phyloP scores from a whole-genome alignment of 129 eudicot genomes.

The Flaveria brownii region DNA sequence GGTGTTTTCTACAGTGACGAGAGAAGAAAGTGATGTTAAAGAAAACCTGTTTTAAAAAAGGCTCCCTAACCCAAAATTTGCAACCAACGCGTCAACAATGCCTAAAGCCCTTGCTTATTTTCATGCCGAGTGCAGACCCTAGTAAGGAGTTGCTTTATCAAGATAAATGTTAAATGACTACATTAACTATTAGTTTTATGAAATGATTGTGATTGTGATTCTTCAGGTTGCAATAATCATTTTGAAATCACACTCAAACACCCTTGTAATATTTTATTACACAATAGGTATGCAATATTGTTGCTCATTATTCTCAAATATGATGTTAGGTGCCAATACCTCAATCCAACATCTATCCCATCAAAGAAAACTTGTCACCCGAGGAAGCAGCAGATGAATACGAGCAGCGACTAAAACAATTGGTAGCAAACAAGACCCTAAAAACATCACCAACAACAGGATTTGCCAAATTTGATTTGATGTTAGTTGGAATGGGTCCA shows the following conservation, averaged over 20 bases:
- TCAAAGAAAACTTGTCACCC: conserved; percentile 47
- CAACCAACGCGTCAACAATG: no score
- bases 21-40: no score
- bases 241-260: neutral
- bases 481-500: conserved; percentile 76
- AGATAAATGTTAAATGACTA: no score
- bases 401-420: conserved; percentile 45
- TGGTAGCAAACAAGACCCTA: conserved; percentile 36
- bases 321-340: conserved; percentile 58
- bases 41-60: no score
- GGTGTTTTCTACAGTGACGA: no score
- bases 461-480: conserved; percentile 60
- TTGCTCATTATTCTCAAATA: neutral
- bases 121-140: no score
- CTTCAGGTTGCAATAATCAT: no score
- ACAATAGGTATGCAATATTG: neutral
- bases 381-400: conserved; percentile 66
- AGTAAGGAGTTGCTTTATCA: no score
- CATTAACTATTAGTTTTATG: no score
- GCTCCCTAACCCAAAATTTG: no score
- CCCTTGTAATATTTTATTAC: neutral
- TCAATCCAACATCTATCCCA: conserved; percentile 45
- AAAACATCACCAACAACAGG: conserved; percentile 38
- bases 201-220: no score
- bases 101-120: no score